Base-by-base conservation (phyloP, 2,329 filamentous ascomycete genomes). In the Fusarium tanahbumbuense region DNA sequence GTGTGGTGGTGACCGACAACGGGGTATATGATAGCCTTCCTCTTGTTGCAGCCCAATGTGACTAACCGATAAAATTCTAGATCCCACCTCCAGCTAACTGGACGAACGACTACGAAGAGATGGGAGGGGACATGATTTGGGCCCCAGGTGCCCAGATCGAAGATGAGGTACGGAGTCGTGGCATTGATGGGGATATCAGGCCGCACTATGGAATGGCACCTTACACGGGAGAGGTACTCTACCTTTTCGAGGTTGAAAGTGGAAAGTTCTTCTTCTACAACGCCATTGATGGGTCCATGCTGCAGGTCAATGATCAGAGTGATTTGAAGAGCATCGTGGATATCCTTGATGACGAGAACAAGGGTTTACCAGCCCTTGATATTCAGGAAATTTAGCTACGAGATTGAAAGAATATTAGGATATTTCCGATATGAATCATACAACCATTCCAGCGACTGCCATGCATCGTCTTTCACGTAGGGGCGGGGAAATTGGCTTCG, bases 11-110 rank as follows among this genome's bases (percentile, higher is more conserved):
- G 7, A 48, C 46, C 18, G n/a, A 48, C 2, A 48, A 48, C 6
- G 27, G 46, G 4, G 46, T 34, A 48, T 3, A 23, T 5, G 2
- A 11, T n/a, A 4, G 7, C 34, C 6, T 7, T 37, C 18, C 10
- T 6, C 9, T 7, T 4, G 0, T n/a, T 11, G 1, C 10, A n/a
- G 0, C 3, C 1, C 6, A n/a, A 3, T 37, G 9, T 11, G 3
- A 2, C 34, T 37, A 37, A 37, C 3, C 18, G 3, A 1, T 0
- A n/a, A 4, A n/a, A 34, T 11, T 6, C 0, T 2, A 56, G 53
- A 8, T 56, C 5, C 5, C 13, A 2, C 42, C 42, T 5, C 53
- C 53, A 23, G 2, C 1, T 2, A n/a, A 47, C 30, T 56, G 42
- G 54, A 41, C 20, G 16, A 56, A 56, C 8, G 0, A 4, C 2